Base-by-base conservation (phyloP, 148 eudicot species). In the Silene uniflora region DNA sequence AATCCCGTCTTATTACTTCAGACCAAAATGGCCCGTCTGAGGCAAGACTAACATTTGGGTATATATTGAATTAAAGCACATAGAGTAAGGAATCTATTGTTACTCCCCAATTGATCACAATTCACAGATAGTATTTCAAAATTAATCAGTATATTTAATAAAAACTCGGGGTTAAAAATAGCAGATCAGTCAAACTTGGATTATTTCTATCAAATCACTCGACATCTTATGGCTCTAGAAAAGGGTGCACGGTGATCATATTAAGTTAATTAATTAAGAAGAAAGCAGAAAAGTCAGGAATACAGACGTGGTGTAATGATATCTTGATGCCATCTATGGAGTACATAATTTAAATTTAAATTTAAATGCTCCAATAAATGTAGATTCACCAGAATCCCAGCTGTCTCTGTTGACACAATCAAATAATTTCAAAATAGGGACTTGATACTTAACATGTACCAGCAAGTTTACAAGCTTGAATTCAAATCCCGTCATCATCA, bases 281-380 rank as follows among this genome's bases (percentile, higher is more conserved):
- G 35, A 62, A 71, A 47, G 67, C 44, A 32, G 42, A 66, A 59
- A 76, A 67, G 73, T 73, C 77, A 76, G 29, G 69, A 58, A 64
- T 62, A 44, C 35, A 72, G 79, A 73, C 77, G 69, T 81, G 74
- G 74, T 56, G 56, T 67, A 72, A 58, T 76, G 74, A 76, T 72
- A 44, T 29, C 21, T 66, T 66, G 55, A 49, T 49, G 16, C 17
- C 55, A 49, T 49, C 55, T 49, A 14, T 49, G 17, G 55, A 49
- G 16, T 49, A 49, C 14, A 9, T 8, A 25, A 63, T 23, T 23
- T 21, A n/a, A 32, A 32, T 32, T 32, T 32, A 21, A 61, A 39
- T 39, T 39, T 39, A 39, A 39, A 39, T 39, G 44, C 44, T 39
- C 44, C 44, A 39, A 39, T 39, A 7, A 39, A 39, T 39, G 44